Evolutionary conservation across 805 yeast species (phyloP), one percentile per base, ranked within the genome.

Genomic region (Saturnispora bothae): DNA sequence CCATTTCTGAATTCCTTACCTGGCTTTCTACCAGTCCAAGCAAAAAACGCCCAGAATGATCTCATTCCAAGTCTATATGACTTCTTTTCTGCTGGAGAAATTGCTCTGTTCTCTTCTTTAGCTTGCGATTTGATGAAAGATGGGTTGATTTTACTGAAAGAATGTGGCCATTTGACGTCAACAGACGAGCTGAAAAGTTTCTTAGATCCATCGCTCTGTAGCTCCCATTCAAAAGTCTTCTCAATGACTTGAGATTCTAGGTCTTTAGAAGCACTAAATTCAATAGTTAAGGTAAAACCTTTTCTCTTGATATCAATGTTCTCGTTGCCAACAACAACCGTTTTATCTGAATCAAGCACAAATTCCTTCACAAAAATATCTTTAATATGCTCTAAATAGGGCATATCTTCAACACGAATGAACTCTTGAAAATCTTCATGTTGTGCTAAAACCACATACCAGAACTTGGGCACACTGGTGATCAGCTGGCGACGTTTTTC

Each of bases 391-490:
- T 86, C 96, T 34, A 86, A 55, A 48, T 71, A 80, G 54, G 78
- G 78, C 60, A 78, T 74, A 57, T 88, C 96, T 28, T 80, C 83
- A 2, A 79, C 74, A 22, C 76, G 68, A 15, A 88, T 64, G 54
- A 73, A 84, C 45, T 86, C 95, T 13, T 83, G 79, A 53, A 89
- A 82, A 46, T 83, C 95, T 36, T 82, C 80, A 50, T 81, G 81
- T 52, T 83, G 84, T 2, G 88, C 85, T 9, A 89, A 59, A 0
- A 83, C 95, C 38, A 80, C 71, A 50, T 82, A 79, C 97, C 97
- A 89, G 57, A 89, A 86, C 45, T 73, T 72, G 1, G 88, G 85
- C 31, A 86, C 71, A 4, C 65, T 54, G 4, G 48, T 40, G 13
- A 78, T 63, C n/a, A 69, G 59, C 5, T 50, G 62, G 18, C 83